Evolutionary conservation across 257 asterid species (phyloP), one percentile per base, ranked within the genome.

Genomic region (Voacanga thouarsii): DNA sequence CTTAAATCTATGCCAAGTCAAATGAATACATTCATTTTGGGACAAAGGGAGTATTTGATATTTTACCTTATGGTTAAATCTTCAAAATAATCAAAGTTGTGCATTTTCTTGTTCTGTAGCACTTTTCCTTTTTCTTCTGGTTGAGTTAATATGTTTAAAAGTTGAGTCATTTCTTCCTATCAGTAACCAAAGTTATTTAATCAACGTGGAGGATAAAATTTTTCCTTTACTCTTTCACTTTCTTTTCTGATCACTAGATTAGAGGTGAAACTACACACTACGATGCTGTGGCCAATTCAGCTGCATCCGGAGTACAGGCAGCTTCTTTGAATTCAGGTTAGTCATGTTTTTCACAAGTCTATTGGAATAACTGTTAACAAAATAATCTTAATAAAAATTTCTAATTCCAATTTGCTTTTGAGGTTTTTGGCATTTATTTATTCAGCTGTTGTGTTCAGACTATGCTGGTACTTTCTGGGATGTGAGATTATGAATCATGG

Each of bases 231-330:
- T 37, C 75, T 44, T 14, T 71, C 76, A 66, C 43, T 77, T 43
- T 55, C 69, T 56, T 77, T 83, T 76, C 23, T 47, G 90, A 60
- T 80, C 77, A 71, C 79, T 89, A 94, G 96, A 61, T 95, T 81
- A 85, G 93, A 88, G 99, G 99, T 14, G 99, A 93, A 78, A 93
- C 99, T 30, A 63, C 98, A 73, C 98, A 95, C 81, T 95, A 95
- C 74, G 99, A 95, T 91, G 94, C 97, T 7, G 99, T 95, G 84
- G 96, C 92, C 21, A 91, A 93, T 87, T 90, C 99, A 72, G 94
- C 98, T 77, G 94, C 98, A 64, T 95, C 99, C 65, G 98, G 99
- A 71, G 97, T 95, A 65, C 88, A 90, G 45, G 87, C 96, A n/a
- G 98, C 99, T 44, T 92, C 98, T 73, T 87, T 93, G 44, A 91